These are phyloP conservation scores for Solanum pinnatisectum DNA, from an alignment of 257 asterid genomes.

Conservation along the genomic window DNA sequence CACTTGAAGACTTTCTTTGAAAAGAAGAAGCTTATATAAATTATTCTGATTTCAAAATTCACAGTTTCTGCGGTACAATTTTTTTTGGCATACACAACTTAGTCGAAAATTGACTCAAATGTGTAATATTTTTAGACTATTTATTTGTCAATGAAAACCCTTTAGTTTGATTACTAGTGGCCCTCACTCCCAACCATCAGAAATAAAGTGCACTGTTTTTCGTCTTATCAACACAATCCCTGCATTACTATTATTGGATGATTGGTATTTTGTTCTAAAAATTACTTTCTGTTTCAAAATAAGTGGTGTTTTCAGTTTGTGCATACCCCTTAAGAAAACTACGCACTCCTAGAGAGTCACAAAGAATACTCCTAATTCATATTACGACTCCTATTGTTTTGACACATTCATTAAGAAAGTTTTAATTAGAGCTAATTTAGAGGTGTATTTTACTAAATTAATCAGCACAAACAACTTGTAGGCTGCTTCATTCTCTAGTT, in stretches of 20 bases:
- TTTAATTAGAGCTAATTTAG: too few relatives aligned
- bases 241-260: background rate
- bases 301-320: background rate
- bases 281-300: background rate
- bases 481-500: background rate
- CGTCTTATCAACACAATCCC: background rate
- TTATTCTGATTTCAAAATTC: background rate
- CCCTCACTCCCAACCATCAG: background rate
- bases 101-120: background rate
- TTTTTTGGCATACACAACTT: background rate
- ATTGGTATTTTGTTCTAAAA: background rate
- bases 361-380: background rate
- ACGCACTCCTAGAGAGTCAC: background rate
- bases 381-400: too few relatives aligned
- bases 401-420: background rate
- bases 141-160: background rate
- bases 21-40: slow-evolving; percentile 73
- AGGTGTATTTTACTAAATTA: background rate
- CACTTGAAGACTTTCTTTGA: slow-evolving; percentile 73
- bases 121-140: background rate
- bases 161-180: background rate
- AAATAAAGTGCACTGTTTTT: background rate
- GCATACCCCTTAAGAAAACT: background rate
- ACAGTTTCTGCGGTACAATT: background rate
- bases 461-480: background rate